Evolutionary conservation across 192 early-diverging fungal species (phyloP).

Genomic region (Paraglomus brasilianum): DNA sequence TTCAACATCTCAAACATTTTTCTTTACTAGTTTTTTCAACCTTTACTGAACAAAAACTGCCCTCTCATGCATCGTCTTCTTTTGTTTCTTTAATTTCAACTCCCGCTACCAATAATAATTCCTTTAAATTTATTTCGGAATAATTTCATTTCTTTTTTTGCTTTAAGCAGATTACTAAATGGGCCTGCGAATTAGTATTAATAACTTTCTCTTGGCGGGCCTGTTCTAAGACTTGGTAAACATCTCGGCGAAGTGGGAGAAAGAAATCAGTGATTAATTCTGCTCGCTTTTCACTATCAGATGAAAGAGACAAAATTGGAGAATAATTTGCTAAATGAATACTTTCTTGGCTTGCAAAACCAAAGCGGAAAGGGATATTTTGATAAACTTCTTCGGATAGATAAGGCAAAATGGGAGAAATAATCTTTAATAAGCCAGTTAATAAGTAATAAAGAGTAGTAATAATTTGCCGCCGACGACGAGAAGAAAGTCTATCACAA

Average conservation of each 20-base stretch:
- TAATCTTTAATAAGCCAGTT: slow-evolving; percentile 24
- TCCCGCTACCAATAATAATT: no score
- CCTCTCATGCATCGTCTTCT: no score
- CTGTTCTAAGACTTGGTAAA: slow-evolving; percentile 33
- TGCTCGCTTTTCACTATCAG: slow-evolving; percentile 26
- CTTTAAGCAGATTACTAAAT: slow-evolving; percentile 33
- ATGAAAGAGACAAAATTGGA: slow-evolving; percentile 28
- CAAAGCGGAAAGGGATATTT: slow-evolving; percentile 30
- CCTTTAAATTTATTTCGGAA: no score
- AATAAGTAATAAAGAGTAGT: slow-evolving; percentile 13
- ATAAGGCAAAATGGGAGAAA: slow-evolving; percentile 36
- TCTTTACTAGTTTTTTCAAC: no score
- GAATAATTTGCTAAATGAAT: slow-evolving; percentile 30
- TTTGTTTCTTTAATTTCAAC: no score
- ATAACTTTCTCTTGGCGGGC: slow-evolving; percentile 33
- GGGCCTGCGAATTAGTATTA: slow-evolving; percentile 32
- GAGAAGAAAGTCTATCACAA: background rate
- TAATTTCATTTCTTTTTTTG: no score
- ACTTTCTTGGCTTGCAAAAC: no score
- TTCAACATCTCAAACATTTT: no score
- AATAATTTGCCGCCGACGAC: background rate
- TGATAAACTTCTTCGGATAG: slow-evolving; percentile 40
- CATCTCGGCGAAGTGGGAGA: slow-evolving; percentile 30
- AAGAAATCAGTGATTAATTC: slow-evolving; percentile 31
- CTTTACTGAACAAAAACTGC: no score